Evolutionary conservation across 2,329 filamentous ascomycete genomes (phyloP).

Genomic region (Talaromyces pinophilus): DNA sequence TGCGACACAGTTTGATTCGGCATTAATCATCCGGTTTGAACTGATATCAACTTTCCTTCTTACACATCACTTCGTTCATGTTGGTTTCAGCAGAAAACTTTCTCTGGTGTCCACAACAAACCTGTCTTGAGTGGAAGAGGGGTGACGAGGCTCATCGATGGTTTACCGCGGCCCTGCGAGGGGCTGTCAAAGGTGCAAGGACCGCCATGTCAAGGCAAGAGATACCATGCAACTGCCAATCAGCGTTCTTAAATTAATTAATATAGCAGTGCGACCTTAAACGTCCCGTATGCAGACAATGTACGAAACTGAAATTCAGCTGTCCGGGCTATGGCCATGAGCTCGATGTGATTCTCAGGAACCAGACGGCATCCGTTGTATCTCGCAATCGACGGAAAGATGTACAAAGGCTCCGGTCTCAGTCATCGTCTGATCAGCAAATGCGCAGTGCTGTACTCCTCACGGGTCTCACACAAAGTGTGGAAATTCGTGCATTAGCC

Average conservation of each 20-base stretch:
- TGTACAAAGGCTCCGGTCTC: not conserved
- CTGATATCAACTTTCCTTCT: not conserved
- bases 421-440: not conserved
- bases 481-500: slow-evolving; percentile 8
- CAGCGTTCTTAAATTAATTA: not conserved
- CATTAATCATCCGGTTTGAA: not conserved
- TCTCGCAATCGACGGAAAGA: slow-evolving; percentile 11
- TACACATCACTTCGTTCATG: not conserved
- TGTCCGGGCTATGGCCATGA: slow-evolving; percentile 20
- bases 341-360: slow-evolving; percentile 18
- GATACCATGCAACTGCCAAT: not conserved
- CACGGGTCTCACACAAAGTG: slow-evolving; percentile 2
- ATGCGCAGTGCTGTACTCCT: not conserved
- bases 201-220: slow-evolving; percentile 21
- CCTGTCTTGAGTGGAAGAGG: not conserved
- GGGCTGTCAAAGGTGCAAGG: slow-evolving; percentile 23
- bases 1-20: slow-evolving; percentile 7
- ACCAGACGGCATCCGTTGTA: slow-evolving; percentile 20
- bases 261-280: slow-evolving; percentile 15
- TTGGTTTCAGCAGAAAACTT: not conserved
- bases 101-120: not conserved
- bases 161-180: slow-evolving; percentile 20
- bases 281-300: slow-evolving; percentile 20
- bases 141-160: not conserved
- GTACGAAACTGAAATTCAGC: slow-evolving; percentile 12